Evolutionary conservation across 2,329 filamentous ascomycete genomes (phyloP), one percentile per base, ranked within the genome.

Genomic region (Aphanoascus verrucosus): DNA sequence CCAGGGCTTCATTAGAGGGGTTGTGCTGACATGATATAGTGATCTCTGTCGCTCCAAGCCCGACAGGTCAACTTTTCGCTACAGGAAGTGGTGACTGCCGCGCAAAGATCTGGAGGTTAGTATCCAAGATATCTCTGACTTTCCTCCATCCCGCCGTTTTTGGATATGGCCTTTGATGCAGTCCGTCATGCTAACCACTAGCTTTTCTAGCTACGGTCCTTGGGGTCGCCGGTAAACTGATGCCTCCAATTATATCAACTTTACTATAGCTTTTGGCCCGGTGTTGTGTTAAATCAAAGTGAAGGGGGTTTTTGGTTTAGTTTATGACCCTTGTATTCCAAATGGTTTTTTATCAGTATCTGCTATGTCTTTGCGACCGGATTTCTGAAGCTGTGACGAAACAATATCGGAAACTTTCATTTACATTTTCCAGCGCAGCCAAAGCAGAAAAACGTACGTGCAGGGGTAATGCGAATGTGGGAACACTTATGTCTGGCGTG

Each of bases 61-160:
- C 93, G 14, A 83, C 81, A 37, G 90, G 89, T 55, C 82, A 83
- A 59, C 84, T 88, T 66, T 98, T 98, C 67, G 93, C 93, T 40
- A 98, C 93, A 4, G 93, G 93, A 57, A 96, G 90, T 61, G 93
- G 93, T 63, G 93, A 98, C 68, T 94, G 94, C 88, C 86, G 91
- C 67, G 93, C 93, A 52, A 84, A 93, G 65, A 97, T 98, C 73
- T 98, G 93, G 93, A 89, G 86, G 63, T 96, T 63, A 61, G 68
- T 64, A 35, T 41, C 34, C 41, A 42, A 34, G 37, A 5, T 45
- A 12, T 17, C 42, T 40, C 28, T 14, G 3, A 7, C 28, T 49
- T 15, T 34, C 38, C 23, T 31, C 8, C 3, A 11, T 19, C 20
- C 55, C 57, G 11, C 55, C 23, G 17, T 19, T n/a, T n/a, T n/a